phyloP scores from a whole-genome alignment of 768 basidiomycete species.

The Xerocomus spinulosus region DNA sequence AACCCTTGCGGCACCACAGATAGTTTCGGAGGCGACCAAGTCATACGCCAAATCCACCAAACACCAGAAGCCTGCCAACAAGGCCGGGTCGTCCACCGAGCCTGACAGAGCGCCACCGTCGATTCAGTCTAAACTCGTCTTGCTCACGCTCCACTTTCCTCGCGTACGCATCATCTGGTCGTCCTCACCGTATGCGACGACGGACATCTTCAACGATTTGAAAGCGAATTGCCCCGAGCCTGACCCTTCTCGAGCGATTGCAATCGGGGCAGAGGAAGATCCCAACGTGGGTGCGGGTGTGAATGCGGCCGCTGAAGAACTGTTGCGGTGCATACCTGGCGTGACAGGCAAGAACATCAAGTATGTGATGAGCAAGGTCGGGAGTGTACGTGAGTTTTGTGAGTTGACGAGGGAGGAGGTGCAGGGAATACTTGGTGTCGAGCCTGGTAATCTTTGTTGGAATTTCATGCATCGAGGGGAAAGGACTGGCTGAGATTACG shows the following conservation, averaged over 20 bases:
- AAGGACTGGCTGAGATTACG: too few relatives aligned
- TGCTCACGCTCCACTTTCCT: constrained; percentile 87
- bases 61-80: constrained; percentile 45
- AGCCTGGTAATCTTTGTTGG: constrained; percentile 75
- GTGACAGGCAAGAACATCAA: constrained; percentile 80
- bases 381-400: constrained; percentile 71
- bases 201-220: constrained; percentile 90
- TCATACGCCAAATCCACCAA: constrained; percentile 60
- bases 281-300: constrained; percentile 61
- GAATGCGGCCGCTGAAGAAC: constrained; percentile 75
- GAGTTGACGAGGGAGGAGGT: constrained; percentile 56
- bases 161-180: constrained; percentile 96
- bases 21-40: constrained; percentile 56
- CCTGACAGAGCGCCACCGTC: constrained; percentile 41
- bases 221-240: constrained; percentile 80
- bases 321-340: constrained; percentile 79
- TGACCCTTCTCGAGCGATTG: constrained; percentile 67
- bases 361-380: constrained; percentile 79
- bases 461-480: constrained; percentile 80
- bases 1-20: constrained; percentile 32
- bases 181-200: constrained; percentile 87
- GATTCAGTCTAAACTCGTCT: constrained; percentile 88
- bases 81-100: constrained; percentile 22
- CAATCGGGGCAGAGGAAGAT: constrained; percentile 78
- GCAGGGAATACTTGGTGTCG: constrained; percentile 72